Evolutionary conservation across 306 rosid species (phyloP), one percentile per base, ranked within the genome.

Genomic region (Albizia julibrissin): DNA sequence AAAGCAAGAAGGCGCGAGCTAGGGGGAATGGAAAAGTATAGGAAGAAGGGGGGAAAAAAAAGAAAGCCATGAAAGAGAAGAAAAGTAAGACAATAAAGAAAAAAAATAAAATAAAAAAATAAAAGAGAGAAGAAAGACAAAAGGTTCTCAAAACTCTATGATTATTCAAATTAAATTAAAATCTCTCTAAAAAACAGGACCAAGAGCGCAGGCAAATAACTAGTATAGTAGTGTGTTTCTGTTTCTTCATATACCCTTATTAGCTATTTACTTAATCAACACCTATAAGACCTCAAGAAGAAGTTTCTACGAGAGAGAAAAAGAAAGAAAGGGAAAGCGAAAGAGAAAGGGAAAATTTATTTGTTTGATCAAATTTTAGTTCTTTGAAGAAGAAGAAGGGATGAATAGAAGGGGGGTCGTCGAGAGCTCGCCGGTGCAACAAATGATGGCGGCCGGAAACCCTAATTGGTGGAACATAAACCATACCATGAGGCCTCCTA

Each of bases 391-490:
- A 29, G 49, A 37, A 12, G 29, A 52, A 49, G 43, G 42, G 24
- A 92, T 90, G 97, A 90, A 92, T 87, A 86, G 91, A 92, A 87
- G 90, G 29, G 88, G 90, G 29, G 85, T 83, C 14, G 82, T 85
- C 78, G 92, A 89, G 72, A 92, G 92, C 89, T 87, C 92, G n/a
- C 91, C 90, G 84, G 90, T 88, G 89, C 94, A 92, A 83, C 92
- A 89, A 78, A 90, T 90, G 85, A 90, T 87, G 90, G 87, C 91
- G 89, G 87, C 91, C 78, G 94, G 92, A 88, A 92, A 90, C 89
- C 93, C 97, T 85, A 92, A 84, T 58, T 89, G 91, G 92, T 92
- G 97, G 97, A 86, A 83, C 78, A 87, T 87, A 84, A 92, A 86
- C 14, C 33, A n/a, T 71, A 80, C 64, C 74, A 79, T 88, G 91